Base-by-base conservation (phyloP, 768 basidiomycete genomes). In the Lactarius evosmus region DNA sequence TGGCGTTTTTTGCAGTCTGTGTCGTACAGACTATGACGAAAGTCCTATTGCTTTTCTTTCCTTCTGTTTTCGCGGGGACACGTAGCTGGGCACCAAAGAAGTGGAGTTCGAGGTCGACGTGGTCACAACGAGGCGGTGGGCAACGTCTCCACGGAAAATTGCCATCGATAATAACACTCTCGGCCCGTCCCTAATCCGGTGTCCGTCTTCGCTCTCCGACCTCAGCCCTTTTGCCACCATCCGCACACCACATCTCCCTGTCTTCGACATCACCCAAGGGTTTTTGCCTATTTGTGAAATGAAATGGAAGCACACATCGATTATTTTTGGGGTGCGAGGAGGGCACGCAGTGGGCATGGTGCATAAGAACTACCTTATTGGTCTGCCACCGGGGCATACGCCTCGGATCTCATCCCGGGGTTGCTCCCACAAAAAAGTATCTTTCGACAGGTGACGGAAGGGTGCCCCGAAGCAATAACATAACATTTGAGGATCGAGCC, bases 1-100 rank as follows among this genome's bases (percentile, higher is more conserved):
- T 89, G 84, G 76, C 74, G 63, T 69, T 72, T 66, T 69, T 77
- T 77, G 76, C 76, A 72, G 70, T 49, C 77, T 82, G 77, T 66
- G 70, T 67, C 67, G 61, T 56, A 56, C 46, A 52, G 38, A 60
- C 65, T 52, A 68, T 70, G 72, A 74, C 71, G 64, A 62, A 71
- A 73, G 68, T 69, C 67, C 30, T 32, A 2, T 17, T 17, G 16
- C 33, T 41, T 44, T 56, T 56, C 17, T 44, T 32, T 17, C 16
- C 27, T 60, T 30, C 52, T 60, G 4, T 4, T 36, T 52, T 16
- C 29, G 6, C 25, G 12, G 22, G 25, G 46, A 25, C 25, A 49
- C 51, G 27, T 52, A 32, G 30, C 30, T 52, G 29, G 16, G 9
- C 3, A n/a, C 8, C 19, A 17, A 29, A 2, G 17, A 52, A 52